Evolutionary conservation across 108 stramenopile genomes (phyloP).

Genomic region (Cafeteria roenbergensis): DNA sequence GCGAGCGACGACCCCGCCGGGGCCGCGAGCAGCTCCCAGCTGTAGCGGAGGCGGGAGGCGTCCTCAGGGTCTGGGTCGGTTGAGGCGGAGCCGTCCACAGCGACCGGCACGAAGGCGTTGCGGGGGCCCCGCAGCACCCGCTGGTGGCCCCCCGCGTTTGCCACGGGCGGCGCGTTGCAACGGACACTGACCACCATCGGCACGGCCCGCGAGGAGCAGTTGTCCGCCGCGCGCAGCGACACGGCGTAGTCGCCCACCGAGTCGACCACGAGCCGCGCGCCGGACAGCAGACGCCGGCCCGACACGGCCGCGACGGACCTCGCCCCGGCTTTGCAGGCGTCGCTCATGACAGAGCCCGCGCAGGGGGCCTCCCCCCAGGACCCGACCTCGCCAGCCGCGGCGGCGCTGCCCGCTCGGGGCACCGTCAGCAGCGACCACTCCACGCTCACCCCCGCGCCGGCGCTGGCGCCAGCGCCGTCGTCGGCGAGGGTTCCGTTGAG

Average conservation of each 20-base stretch:
- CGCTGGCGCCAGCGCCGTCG: background rate
- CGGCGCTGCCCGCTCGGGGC: too few species aligned
- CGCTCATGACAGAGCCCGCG: background rate
- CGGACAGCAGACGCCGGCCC: background rate
- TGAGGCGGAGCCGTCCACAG: background rate
- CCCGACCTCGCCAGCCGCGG: background rate
- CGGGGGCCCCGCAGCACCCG: background rate
- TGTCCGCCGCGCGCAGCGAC: background rate
- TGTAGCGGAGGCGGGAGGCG: background rate
- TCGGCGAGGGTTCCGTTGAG: background rate
- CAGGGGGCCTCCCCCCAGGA: background rate
- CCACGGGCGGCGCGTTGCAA: background rate
- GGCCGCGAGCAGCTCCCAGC: background rate
- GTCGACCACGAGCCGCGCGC: background rate
- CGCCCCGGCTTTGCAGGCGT: too few species aligned
- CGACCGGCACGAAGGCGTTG: background rate
- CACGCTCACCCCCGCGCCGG: too few species aligned
- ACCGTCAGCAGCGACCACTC: background rate
- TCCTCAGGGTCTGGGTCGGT: background rate
- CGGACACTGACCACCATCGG: background rate
- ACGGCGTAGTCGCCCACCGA: background rate
- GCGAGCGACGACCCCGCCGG: background rate
- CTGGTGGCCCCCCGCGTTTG: background rate
- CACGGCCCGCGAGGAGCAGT: background rate
- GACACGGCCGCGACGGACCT: background rate